phyloP scores from a whole-genome alignment of 2,329 filamentous ascomycete species.

The Alternaria sp. region DNA sequence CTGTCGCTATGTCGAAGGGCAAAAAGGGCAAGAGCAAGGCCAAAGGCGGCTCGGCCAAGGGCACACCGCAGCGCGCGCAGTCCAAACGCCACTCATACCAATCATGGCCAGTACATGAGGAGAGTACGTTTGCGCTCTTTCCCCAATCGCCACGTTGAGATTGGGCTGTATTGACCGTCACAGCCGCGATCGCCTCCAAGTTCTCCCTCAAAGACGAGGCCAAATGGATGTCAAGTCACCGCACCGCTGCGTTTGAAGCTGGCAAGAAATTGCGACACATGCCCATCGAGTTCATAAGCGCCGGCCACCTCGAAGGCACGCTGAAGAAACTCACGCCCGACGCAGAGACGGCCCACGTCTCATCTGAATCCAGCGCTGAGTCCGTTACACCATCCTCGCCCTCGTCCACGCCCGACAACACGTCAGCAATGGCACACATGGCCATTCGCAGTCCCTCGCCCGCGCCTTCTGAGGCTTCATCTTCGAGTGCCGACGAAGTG shows the following conservation, averaged over 20 bases:
- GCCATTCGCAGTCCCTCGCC: slow-evolving; percentile 48
- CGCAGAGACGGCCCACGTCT: slow-evolving; percentile 6
- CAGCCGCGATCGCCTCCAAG: slow-evolving; percentile 20
- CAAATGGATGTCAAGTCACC: slow-evolving; percentile 61
- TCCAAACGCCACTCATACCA: slow-evolving; percentile 18
- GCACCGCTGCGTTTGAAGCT: slow-evolving; percentile 53
- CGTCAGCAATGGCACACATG: slow-evolving; percentile 39
- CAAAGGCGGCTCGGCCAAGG: slow-evolving; percentile 28
- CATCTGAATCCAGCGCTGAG: slow-evolving; percentile 14
- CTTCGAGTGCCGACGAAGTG: slow-evolving; percentile 66
- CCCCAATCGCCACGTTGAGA: slow-evolving; percentile 2
- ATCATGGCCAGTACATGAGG: slow-evolving; percentile 18
- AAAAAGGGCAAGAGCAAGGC: slow-evolving; percentile 39
- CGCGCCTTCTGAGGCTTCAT: slow-evolving; percentile 28
- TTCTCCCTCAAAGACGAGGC: slow-evolving; percentile 65
- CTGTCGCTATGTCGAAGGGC: slow-evolving; percentile 27
- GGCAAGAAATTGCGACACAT: slow-evolving; percentile 62
- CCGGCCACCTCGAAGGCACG: slow-evolving; percentile 54
- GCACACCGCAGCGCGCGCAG: slow-evolving; percentile 26
- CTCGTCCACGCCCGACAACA: slow-evolving; percentile 24
- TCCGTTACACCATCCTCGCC: slow-evolving; percentile 21
- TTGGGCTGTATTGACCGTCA: slow-evolving; percentile 25
- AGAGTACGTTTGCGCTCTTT: slow-evolving; percentile 25
- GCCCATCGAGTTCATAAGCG: slow-evolving; percentile 66
- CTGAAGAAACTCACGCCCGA: slow-evolving; percentile 37